Conservation (phyloP, 2,329 filamentous ascomycete species). For the Diplodia scrobiculata region DNA sequence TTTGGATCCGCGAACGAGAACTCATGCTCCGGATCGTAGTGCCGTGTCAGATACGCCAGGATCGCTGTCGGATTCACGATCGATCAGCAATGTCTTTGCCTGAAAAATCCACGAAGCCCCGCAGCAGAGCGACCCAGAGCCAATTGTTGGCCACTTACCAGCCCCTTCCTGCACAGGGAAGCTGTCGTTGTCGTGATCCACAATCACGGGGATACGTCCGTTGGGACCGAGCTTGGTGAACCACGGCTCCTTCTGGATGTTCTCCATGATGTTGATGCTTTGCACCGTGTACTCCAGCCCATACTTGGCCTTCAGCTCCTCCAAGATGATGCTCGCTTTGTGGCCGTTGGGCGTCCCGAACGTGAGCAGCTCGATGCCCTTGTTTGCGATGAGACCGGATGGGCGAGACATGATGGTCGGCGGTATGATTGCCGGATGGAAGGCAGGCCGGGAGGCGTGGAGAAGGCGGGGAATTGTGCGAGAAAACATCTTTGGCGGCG, state of each 20-base stretch:
- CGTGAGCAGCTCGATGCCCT: conserved; percentile 67
- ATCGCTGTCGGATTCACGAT: conserved; percentile 35
- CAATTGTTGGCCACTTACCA: conserved; percentile 31
- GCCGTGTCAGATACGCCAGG: conserved; percentile 49
- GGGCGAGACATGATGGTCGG: conserved; percentile 19
- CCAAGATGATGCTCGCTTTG: conserved; percentile 64
- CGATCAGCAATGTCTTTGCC: neutral
- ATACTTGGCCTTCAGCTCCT: conserved; percentile 68
- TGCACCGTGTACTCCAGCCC: conserved; percentile 63
- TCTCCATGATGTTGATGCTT: conserved; percentile 59
- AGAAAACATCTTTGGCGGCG: neutral
- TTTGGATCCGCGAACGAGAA: conserved; percentile 53
- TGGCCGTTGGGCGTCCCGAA: conserved; percentile 54
- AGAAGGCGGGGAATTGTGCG: conserved; percentile 20
- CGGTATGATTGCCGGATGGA: neutral
- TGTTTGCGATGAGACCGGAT: conserved; percentile 60
- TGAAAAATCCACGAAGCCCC: neutral
- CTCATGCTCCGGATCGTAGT: conserved; percentile 52
- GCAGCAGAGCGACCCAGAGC: neutral
- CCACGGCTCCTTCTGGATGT: conserved; percentile 69
- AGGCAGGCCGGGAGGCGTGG: neutral
- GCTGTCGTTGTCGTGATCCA: conserved; percentile 64
- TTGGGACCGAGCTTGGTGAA: conserved; percentile 65
- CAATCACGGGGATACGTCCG: conserved; percentile 65
- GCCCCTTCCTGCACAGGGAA: conserved; percentile 56